Evolutionary conservation across 129 eudicot species (phyloP).

Genomic region (Heracleum sosnowskyi): DNA sequence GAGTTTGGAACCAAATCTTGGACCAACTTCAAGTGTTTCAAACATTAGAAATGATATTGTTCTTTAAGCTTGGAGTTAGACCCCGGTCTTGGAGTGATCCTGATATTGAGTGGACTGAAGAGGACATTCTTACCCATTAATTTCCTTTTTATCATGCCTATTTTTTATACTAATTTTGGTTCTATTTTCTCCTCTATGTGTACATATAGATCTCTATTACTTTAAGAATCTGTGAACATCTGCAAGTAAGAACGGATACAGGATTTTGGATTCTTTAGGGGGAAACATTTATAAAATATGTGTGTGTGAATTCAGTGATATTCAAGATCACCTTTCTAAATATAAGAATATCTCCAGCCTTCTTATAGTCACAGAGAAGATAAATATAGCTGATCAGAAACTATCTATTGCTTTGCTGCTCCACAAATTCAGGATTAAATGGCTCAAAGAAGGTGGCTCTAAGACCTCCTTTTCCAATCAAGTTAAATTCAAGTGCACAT

Average conservation of each 20-base stretch:
- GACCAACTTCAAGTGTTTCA: constrained; percentile 63
- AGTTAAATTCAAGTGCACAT: too few relatives aligned
- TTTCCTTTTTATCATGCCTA: not conserved
- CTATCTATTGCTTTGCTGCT: too few relatives aligned
- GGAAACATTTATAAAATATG: too few relatives aligned
- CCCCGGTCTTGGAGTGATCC: constrained; percentile 92
- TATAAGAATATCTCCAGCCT: too few relatives aligned
- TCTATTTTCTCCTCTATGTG: not conserved
- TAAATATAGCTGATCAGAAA: too few relatives aligned
- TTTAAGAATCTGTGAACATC: not conserved
- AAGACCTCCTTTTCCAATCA: too few relatives aligned
- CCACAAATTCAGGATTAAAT: too few relatives aligned
- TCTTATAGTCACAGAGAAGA: too few relatives aligned
- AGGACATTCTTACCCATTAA: not conserved
- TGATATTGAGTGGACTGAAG: constrained; percentile 46
- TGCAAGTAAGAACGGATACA: not conserved
- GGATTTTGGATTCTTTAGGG: not conserved
- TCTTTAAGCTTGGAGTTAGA: constrained; percentile 60
- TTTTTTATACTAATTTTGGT: not conserved
- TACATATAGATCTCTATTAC: not conserved
- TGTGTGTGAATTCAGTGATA: not conserved
- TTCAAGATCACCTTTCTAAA: not conserved
- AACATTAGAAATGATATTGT: constrained; percentile 68
- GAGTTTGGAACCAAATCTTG: constrained; percentile 68
- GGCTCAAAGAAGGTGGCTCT: too few relatives aligned